Evolutionary conservation across 2,329 filamentous ascomycete species (phyloP), one percentile per base, ranked within the genome.

Genomic region (Alternaria incomplexa): DNA sequence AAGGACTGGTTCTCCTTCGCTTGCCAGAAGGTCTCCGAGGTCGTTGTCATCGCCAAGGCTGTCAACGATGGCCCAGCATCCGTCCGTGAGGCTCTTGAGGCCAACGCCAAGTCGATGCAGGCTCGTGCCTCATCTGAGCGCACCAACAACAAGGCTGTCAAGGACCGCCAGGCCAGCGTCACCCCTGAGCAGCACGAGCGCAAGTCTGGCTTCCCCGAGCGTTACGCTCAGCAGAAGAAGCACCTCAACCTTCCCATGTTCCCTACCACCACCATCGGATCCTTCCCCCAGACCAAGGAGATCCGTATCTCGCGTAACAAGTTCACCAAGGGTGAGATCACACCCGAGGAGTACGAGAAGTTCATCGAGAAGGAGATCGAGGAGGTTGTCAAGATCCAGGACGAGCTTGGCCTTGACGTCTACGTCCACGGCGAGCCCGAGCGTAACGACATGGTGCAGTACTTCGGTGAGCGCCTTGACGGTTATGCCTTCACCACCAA

Each of bases 381-480:
- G 78, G 91, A 96, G 68, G 93, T 95, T 80, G 89, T 99, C 84
- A 92, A 93, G 87, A 92, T 98, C 83, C 96, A 99, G 86, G 93
- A 98, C 79, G 96, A 98, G 86, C 94, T 99, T 78, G 93, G 89
- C 83, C 91, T 99, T 58, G 96, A 99, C 76, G 96, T 99, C 82
- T 93, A 92, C 81, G 96, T 99, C 71, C 96, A 99, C 87, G 96
- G 96, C 81, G 96, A 99, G 89, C 96, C 96, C 64, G 96, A 99
- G 90, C 93, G 96, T 83, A 99, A 99, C 86, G 96, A 99, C 90
- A 99, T 99, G 96, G 96, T 99, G 57, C 96, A 99, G 85, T 99
- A 97, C 90, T 99, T 99, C 77, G 96, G 96, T 84, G 96, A 99
- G 89, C 92, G 93, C 79, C 88, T 99, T 68, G 89, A 96, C 78